Evolutionary conservation across 345 rosid species (phyloP).

Genomic region (Hirschfeldia incana): DNA sequence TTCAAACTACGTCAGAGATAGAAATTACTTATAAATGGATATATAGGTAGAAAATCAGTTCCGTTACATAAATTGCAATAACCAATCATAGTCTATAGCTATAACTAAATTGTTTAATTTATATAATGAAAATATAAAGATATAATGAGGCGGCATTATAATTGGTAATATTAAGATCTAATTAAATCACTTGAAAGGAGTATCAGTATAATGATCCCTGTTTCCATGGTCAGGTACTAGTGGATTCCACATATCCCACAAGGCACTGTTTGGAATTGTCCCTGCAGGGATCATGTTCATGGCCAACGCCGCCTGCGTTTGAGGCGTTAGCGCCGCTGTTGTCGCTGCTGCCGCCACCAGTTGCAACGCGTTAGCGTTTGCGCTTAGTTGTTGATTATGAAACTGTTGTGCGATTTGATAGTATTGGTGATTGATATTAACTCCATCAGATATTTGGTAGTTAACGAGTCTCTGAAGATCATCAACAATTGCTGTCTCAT

Average conservation of each 20-base stretch:
- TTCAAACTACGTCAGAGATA: no score
- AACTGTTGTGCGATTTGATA: constrained; percentile 47
- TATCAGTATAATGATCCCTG: constrained; percentile 49
- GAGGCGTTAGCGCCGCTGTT: constrained; percentile 30
- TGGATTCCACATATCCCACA: constrained; percentile 91
- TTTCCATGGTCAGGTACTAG: constrained; percentile 52
- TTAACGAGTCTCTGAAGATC: constrained; percentile 75
- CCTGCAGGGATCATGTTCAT: constrained; percentile 49
- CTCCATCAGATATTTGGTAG: constrained; percentile 52
- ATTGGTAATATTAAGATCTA: background rate
- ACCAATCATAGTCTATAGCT: constrained; percentile 28
- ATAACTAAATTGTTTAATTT: background rate
- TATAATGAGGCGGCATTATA: constrained; percentile 8
- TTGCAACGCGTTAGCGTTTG: constrained; percentile 43
- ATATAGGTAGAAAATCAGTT: constrained; percentile 12
- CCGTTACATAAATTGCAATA: constrained; percentile 28
- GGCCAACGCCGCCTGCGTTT: constrained; percentile 44
- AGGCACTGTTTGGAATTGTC: constrained; percentile 44
- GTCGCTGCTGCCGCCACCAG: constrained; percentile 41
- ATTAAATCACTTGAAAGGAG: constrained; percentile 59
- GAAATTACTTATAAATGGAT: constrained; percentile 1
- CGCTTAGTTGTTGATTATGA: constrained; percentile 46
- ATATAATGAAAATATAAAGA: constrained; percentile 2
- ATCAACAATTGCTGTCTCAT: constrained; percentile 47
- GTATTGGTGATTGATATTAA: constrained; percentile 45